Base-by-base conservation (phyloP, 805 yeast species). In the Zygotorulaspora danielsina region DNA sequence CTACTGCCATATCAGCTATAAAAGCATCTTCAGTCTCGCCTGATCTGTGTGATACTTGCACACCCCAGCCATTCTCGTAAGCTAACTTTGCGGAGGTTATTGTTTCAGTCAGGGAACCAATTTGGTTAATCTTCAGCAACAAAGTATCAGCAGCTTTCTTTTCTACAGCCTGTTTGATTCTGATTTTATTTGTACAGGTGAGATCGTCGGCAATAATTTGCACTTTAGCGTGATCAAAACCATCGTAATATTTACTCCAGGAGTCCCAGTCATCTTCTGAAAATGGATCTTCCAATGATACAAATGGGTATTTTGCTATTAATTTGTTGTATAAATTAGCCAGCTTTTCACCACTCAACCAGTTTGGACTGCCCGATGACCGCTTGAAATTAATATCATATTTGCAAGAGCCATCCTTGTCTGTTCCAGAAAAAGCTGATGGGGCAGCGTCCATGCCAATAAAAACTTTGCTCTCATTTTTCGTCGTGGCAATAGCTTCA, bases 181-280 rank as follows among this genome's bases (percentile, higher is more conserved):
- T 82, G 54, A 67, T 52, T 67, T 90, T 89, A 85, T 87, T 87
- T 66, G 96, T 87, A 56, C 87, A 95, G 48, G 95, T 87, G 74
- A 87, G 78, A 70, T 87, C 96, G 69, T 87, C 96, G 70, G 80
- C 95, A 57, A 87, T 95, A 57, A 87, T 75, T 74, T 86, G 95
- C 63, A 81, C 68, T 36, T 27, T 36, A 3, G 28, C 11, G 9
- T 11, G 33, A 62, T 75, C 75, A 51, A 71, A 73, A 50, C 69
- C 73, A 54, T 73, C 42, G 73, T 69, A 77, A 77, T 85, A 85
- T 69, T 76, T 80, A 49, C 74, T 65, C 96, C 96, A 87, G 55
- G 95, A 81, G 39, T 77, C 90, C 96, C 96, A 87, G 79, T 87
- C 96, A 67, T 85, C 94, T 78, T 87, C 96, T 50, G 88, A 95